phyloP scores from a whole-genome alignment of 148 eudicot species.

The Vaccinium myrtillus region DNA sequence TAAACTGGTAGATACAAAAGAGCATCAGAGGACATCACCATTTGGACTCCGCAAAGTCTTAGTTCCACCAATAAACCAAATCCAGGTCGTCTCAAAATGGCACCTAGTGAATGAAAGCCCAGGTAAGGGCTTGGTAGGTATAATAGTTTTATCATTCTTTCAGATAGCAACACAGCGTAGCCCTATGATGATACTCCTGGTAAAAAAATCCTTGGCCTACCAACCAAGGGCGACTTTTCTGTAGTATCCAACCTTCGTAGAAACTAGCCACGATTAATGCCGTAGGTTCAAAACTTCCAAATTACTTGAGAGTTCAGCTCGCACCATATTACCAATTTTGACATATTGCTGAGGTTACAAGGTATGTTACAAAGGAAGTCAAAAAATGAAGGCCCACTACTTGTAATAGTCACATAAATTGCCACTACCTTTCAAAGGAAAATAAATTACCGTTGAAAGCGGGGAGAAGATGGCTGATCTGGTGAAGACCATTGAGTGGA shows the following conservation, averaged over 20 bases:
- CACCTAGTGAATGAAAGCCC: neutral
- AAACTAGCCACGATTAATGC: neutral
- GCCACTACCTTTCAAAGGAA: neutral
- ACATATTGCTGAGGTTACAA: neutral
- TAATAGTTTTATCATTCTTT: neutral
- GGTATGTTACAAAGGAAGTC: neutral
- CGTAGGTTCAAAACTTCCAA: neutral
- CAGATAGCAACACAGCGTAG: neutral
- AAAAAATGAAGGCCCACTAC: neutral
- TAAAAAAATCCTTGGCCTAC: neutral
- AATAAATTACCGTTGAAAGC: constrained; percentile 39
- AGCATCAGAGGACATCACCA: neutral
- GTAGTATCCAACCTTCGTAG: neutral
- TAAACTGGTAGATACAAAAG: neutral
- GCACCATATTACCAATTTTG: neutral
- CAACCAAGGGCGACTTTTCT: neutral
- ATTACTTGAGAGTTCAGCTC: neutral
- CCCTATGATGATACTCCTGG: neutral
- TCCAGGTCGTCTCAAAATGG: neutral
- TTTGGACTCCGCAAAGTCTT: neutral
- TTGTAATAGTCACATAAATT: neutral
- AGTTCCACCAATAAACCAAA: neutral
- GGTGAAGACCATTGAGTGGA: constrained; percentile 59
- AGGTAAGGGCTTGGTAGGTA: neutral
- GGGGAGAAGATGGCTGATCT: constrained; percentile 77